Base-by-base conservation (phyloP, 2,329 filamentous ascomycete species). In the Metarhizium humberi region DNA sequence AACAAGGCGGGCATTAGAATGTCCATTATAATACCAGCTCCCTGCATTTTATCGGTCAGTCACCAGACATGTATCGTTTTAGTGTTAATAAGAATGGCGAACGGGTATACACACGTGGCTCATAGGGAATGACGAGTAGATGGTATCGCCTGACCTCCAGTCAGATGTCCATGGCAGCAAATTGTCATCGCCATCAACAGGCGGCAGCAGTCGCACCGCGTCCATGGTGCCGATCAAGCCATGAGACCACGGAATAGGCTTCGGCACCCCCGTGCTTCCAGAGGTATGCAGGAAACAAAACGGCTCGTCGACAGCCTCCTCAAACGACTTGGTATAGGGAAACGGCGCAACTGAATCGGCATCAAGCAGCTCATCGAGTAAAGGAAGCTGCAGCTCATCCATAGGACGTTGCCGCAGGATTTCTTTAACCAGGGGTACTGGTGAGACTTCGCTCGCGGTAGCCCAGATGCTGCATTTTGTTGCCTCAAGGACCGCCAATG, bases 201-300 rank as follows among this genome's bases (percentile, higher is more conserved):
- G 61, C 0, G 71, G 68, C 0, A 74, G 61, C 2, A 71, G 56
- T 10, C 67, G 62, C 2, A 72, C 60, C 0, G 69, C 68, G 59
- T 76, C 73, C 62, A 72, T 65, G 0, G 69, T 68, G 0, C 62
- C 64, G 6, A 67, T 62, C 30, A 67, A 51, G 0, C 58, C 63
- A 56, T 76, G 67, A 4, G 68, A 66, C 59, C 66, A 65, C 1
- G 60, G 52, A n/a, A 75, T 69, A 0, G 71, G 71, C 52, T 75
- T 75, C 1, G 72, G 73, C 0, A 72, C 55, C 2, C 74, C 73
- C 2, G 73, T 76, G 1, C 69, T 67, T 2, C 74, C 74, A 3
- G 71, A 75, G 0, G 73, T 75, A 51, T 76, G 73, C 1, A 74
- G 53, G 30, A 71, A 64, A 30, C 69, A 65, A 5, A 74, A 70